Conservation (phyloP, 345 rosid genomes). For the Pelargonium nanum region DNA sequence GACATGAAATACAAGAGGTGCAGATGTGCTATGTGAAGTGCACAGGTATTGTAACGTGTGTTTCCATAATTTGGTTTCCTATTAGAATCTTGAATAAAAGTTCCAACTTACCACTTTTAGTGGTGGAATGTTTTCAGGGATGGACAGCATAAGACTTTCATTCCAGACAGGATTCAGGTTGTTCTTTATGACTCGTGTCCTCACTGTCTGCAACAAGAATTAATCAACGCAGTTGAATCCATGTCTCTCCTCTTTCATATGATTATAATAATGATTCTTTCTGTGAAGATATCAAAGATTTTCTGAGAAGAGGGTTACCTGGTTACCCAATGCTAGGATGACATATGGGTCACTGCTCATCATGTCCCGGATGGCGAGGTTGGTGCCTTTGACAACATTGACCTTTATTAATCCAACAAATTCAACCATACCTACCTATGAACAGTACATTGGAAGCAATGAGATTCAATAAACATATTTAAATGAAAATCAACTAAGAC, state of each 20-base stretch:
- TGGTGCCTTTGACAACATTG: slow-evolving; percentile 91
- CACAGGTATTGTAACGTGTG: neutral
- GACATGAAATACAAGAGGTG: too few relatives aligned
- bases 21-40: neutral
- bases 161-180: slow-evolving; percentile 98
- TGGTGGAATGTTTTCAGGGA: slow-evolving; percentile 83
- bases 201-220: slow-evolving; percentile 54
- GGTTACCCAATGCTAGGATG: slow-evolving; percentile 72
- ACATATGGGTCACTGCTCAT: slow-evolving; percentile 92
- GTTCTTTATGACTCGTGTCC: slow-evolving; percentile 86
- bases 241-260: neutral
- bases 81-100: neutral
- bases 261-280: neutral
- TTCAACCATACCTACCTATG: slow-evolving; percentile 95
- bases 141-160: slow-evolving; percentile 84
- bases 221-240: slow-evolving; percentile 2
- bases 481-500: neutral
- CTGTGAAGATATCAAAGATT: neutral
- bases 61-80: neutral
- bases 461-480: slow-evolving; percentile 9
- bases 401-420: slow-evolving; percentile 91
- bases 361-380: slow-evolving; percentile 82
- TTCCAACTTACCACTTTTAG: slow-evolving; percentile 63
- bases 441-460: slow-evolving; percentile 12
- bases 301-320: slow-evolving; percentile 38